Evolutionary conservation across 140 eudicot genomes (phyloP).

Genomic region (Erigeron philadelphicus): DNA sequence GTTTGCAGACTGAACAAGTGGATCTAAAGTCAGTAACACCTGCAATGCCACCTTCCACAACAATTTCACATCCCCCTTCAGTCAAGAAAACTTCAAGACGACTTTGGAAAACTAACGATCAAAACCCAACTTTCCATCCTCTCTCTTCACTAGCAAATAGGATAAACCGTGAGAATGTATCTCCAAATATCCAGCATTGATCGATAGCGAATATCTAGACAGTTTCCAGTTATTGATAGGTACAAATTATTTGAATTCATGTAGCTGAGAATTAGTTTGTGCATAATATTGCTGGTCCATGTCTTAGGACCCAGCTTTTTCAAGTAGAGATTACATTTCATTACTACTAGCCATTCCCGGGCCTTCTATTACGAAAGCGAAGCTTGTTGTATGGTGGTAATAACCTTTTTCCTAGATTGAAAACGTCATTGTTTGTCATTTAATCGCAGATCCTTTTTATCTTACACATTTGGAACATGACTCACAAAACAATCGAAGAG

Average conservation of each 20-base stretch:
- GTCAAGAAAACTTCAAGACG: conserved; percentile 48
- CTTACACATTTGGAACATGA: conserved; percentile 1
- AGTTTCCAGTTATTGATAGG: conserved; percentile 11
- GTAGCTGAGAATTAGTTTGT: conserved; percentile 27
- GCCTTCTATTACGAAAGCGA: conserved; percentile 22
- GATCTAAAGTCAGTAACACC: conserved; percentile 35
- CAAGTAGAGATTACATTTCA: background rate
- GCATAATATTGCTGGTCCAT: conserved; percentile 31
- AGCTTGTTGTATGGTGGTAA: conserved; percentile 15
- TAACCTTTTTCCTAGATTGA: background rate
- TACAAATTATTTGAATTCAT: conserved; percentile 9
- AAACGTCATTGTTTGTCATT: background rate
- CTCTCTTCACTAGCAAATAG: conserved; percentile 38
- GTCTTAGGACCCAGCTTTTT: conserved; percentile 20
- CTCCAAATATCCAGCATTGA: conserved; percentile 51
- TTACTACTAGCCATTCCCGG: conserved; percentile 21
- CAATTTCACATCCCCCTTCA: conserved; percentile 29
- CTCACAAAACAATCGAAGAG: background rate
- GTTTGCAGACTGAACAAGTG: conserved; percentile 41
- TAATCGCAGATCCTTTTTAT: background rate
- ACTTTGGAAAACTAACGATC: conserved; percentile 37
- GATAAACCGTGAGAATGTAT: conserved; percentile 36
- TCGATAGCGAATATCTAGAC: background rate
- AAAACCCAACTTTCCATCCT: conserved; percentile 31
- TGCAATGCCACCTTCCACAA: conserved; percentile 31